Evolutionary conservation across 306 rosid genomes (phyloP), one percentile per base, ranked within the genome.

Genomic region (Sesbania bispinosa): DNA sequence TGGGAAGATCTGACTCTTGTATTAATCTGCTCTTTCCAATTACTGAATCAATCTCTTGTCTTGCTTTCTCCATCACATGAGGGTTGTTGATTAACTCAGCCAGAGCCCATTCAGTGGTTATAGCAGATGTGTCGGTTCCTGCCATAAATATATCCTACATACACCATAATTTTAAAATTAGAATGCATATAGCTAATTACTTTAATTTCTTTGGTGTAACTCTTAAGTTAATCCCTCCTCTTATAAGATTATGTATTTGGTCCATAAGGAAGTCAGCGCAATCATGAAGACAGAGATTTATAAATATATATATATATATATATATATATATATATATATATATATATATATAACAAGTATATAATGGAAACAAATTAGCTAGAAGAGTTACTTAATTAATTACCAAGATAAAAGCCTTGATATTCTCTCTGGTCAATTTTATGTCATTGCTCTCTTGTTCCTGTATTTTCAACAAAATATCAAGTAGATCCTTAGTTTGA

Each of bases 361-460:
- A n/a, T n/a, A n/a, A n/a, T n/a, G n/a, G n/a, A n/a, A n/a, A n/a
- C n/a, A n/a, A n/a, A n/a, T n/a, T n/a, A n/a, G n/a, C n/a, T n/a
- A n/a, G n/a, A n/a, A n/a, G n/a, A n/a, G n/a, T n/a, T n/a, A n/a
- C n/a, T n/a, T n/a, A 32, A 4, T 10, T 14, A 23, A 43, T 66
- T 78, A 88, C 92, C 89, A 86, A 6, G 66, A 88, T 76, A 18
- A 88, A 88, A 66, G 95, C 89, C 67, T 90, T 86, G 9, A 90
- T 79, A 74, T 88, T 86, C 3, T 81, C 86, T 41, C 67, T 78
- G 0, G 76, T 81, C 66, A 88, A 69, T 6, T 52, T 82, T 4
- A 86, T 66, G 70, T 90, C 86, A 3, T 77, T 73, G 15, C 38
- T 71, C 10, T 80, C 76, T 47, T 88, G 84, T 52, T 82, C 80